Evolutionary conservation across 1,284 basidiomycete species (phyloP), one percentile per base, ranked within the genome.

Genomic region (Singerocomus inundabilis): DNA sequence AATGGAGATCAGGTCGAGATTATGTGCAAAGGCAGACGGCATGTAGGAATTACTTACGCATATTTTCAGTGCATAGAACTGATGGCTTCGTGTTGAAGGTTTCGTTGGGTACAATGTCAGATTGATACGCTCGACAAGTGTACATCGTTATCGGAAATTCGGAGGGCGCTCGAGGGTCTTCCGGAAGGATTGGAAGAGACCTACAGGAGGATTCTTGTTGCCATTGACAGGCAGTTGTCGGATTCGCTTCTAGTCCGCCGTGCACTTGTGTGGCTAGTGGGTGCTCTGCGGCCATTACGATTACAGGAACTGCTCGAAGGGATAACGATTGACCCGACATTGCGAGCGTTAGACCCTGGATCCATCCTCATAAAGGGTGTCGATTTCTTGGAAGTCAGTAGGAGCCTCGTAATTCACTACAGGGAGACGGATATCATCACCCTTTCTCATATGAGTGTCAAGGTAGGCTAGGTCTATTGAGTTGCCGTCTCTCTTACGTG

Each of bases 81-180:
- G 10, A 53, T n/a, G 4, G 0, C 10, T 40, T 15, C 8, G 10
- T 29, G 6, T 15, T 28, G 3, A 15, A 56, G 52, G 55, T 56
- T 56, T 38, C 46, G 44, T 16, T 56, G 55, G 54, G 51, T 57
- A 7, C 51, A 57, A 9, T 49, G 55, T 13, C 55, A 54, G 28
- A 45, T 57, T 2, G 44, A 55, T 21, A 21, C 32, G 1, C 52
- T 58, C 7, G 34, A 55, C 1, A 28, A 33, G 5, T 49, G 44
- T 34, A 12, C 24, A 2, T 38, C 42, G 0, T 15, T 44, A 25
- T 33, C 30, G 1, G 42, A 54, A 11, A 34, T 57, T 26, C 39
- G 39, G 13, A 34, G 25, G 11, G 39, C 37, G 6, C 55, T 54
- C 15, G 11, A 41, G 11, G 48, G 30, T 16, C 56, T 55, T 11